Evolutionary conservation across 106 monocot genomes (phyloP).

Genomic region (Hemerocallis citrina): DNA sequence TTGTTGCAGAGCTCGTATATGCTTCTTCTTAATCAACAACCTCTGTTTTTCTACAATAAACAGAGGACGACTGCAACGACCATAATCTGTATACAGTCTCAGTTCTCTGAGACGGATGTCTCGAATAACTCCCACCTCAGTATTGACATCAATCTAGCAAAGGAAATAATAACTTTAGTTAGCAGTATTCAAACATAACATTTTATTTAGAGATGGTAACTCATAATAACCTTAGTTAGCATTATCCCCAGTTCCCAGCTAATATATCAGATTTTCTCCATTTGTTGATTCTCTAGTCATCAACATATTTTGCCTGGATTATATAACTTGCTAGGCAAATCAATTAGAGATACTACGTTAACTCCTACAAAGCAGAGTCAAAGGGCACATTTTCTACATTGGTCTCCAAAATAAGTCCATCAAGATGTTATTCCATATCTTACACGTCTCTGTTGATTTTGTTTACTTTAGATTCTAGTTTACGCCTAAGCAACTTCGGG

Average conservation of each 20-base stretch:
- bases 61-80: constrained; percentile 89
- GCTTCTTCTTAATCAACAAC: constrained; percentile 78
- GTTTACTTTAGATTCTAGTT: too few relatives aligned
- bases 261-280: background rate
- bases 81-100: constrained; percentile 87
- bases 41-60: constrained; percentile 98
- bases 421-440: too few relatives aligned
- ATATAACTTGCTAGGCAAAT: background rate
- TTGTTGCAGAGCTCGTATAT: constrained; percentile 80
- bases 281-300: too few relatives aligned
- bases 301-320: background rate
- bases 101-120: constrained; percentile 94
- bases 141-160: constrained; percentile 86
- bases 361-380: too few relatives aligned
- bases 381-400: too few relatives aligned
- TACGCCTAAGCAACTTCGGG: too few relatives aligned
- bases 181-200: background rate
- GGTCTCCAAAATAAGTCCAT: too few relatives aligned
- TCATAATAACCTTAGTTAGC: background rate
- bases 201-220: background rate
- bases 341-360: background rate
- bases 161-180: background rate
- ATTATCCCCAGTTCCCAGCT: background rate
- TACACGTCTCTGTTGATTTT: too few relatives aligned
- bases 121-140: constrained; percentile 84